Conservation (phyloP, 768 basidiomycete species). For the Amanita muscaria region DNA sequence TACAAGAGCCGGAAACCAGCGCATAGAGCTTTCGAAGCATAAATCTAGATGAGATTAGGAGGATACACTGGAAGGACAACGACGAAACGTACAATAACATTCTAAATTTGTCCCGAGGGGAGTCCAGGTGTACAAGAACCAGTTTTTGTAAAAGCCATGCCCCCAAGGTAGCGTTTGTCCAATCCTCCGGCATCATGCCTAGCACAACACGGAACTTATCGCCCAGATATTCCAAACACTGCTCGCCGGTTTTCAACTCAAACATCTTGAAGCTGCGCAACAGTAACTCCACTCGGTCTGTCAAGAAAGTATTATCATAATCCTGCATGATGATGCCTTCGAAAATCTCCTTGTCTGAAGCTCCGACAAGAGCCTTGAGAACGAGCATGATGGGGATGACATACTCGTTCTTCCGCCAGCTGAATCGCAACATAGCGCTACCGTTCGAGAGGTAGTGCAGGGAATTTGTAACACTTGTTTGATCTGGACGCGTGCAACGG, state of each 20-base stretch:
- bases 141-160: constrained; percentile 76
- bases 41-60: constrained; percentile 46
- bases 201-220: constrained; percentile 94
- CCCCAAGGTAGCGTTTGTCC: constrained; percentile 77
- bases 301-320: constrained; percentile 93
- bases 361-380: constrained; percentile 84
- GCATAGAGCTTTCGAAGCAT: constrained; percentile 96
- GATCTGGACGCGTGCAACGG: constrained; percentile 88
- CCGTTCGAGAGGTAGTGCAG: constrained; percentile 98
- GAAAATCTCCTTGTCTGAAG: constrained; percentile 94
- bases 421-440: constrained; percentile 93
- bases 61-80: neutral
- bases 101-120: constrained; percentile 87
- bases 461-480: constrained; percentile 88
- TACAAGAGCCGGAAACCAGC: constrained; percentile 82
- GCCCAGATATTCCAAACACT: constrained; percentile 91
- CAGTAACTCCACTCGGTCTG: constrained; percentile 91
- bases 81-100: constrained; percentile 71
- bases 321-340: constrained; percentile 96
- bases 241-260: constrained; percentile 75
- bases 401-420: constrained; percentile 97
- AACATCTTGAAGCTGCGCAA: constrained; percentile 94
- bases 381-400: constrained; percentile 96
- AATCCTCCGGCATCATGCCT: constrained; percentile 87
- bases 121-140: constrained; percentile 82